Conservation (phyloP, 306 rosid species). For the Alnus rubra region DNA sequence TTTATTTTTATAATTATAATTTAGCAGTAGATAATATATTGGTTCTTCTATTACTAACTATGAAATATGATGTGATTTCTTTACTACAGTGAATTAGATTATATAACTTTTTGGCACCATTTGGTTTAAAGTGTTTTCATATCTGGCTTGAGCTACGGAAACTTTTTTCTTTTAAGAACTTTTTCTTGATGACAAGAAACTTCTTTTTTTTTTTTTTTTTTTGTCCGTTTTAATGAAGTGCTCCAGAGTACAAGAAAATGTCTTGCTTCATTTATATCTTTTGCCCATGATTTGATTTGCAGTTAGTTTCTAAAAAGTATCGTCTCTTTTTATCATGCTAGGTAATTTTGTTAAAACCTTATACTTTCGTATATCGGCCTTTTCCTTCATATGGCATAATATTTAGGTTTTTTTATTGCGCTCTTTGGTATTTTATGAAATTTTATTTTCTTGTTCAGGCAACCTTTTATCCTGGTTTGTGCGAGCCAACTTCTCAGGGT, state of each 20-base stretch:
- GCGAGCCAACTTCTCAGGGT: conserved; percentile 95
- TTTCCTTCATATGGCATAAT: neutral
- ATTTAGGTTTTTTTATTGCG: neutral
- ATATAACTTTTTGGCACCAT: neutral
- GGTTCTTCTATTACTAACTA: neutral
- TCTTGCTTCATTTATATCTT: neutral
- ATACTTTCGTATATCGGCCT: neutral
- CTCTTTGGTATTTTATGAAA: neutral
- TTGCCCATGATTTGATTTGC: neutral
- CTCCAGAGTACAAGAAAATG: neutral
- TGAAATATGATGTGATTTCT: neutral
- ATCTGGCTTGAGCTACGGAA: neutral
- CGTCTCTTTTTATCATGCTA: neutral
- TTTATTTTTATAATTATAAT: neutral
- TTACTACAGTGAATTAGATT: neutral
- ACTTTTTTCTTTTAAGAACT: neutral
- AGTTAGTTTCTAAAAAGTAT: neutral
- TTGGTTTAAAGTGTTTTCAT: neutral
- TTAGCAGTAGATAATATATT: neutral
- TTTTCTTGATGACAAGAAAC: neutral
- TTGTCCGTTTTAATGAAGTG: neutral
- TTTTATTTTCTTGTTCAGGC: conserved; percentile 55
- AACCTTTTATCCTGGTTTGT: conserved; percentile 84
- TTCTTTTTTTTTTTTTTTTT: neutral
- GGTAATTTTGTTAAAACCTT: neutral